Evolutionary conservation across 306 rosid species (phyloP), one percentile per base, ranked within the genome.

Genomic region (Quercus cerris): DNA sequence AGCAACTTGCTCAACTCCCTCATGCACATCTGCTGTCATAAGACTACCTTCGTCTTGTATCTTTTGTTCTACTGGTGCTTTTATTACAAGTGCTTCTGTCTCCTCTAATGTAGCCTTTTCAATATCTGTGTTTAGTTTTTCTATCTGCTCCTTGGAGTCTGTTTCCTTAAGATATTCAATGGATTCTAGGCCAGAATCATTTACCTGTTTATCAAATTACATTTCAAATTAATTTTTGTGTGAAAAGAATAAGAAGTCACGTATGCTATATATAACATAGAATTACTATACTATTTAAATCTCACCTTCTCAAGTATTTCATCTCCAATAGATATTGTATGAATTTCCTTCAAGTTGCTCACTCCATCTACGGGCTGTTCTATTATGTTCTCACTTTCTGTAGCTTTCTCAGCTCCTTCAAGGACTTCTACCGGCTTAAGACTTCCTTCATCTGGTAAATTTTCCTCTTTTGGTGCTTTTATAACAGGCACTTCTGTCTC

Each of bases 191-290:
- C 51, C 55, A 20, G 33, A 61, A 46, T 80, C 71, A 76, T 77
- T 74, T 56, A 71, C 87, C 90, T 86, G 67, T 71, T 75, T 75
- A 22, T 33, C 31, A 71, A 30, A 54, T 72, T 17, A 33, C 5
- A 18, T 70, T 77, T 35, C 9, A 20, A 44, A 59, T 2, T 49
- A 52, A 54, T 76, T 15, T 72, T 57, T 55, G 5, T 1, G 46
- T 56, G 74, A 55, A 74, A 74, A 44, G 56, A 52, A 77, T 70
- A 33, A 35, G 6, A 63, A 64, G 57, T 22, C 56, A 20, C 55
- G 3, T 6, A 56, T 81, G 11, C 17, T 49, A 3, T 49, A 49
- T 49, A 49, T 9, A 46, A 46, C 54, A 11, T 46, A 46, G 52
- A 11, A 46, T 46, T 46, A 11, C 52, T 46, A 46, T 46, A 46